Percentiles rank a stretch among this genome's conserved stretches.
These are phyloP conservation scores for Coemansia umbellata DNA, from an alignment of 192 early-diverging fungal genomes.

Conservation along the genomic window DNA sequence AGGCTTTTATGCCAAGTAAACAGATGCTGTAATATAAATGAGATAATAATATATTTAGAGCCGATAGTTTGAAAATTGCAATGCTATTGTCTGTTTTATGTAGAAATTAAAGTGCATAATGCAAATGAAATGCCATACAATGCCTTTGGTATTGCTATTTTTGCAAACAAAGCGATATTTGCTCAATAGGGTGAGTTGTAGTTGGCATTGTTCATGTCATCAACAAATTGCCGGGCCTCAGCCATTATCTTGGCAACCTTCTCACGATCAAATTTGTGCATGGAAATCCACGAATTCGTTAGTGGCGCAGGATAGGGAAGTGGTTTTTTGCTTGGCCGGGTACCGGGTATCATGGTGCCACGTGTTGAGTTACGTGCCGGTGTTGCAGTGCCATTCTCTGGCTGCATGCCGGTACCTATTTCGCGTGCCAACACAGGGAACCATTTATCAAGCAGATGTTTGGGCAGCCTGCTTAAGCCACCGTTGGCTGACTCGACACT, in stretches of 20 bases:
- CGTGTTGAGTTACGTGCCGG: slow-evolving; percentile 12
- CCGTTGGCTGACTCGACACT: slow-evolving; percentile 6
- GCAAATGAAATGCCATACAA: background rate
- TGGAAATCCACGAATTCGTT: slow-evolving; percentile 41
- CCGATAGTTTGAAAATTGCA: too few species aligned
- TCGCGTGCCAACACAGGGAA: slow-evolving; percentile 28
- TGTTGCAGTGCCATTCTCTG: too few species aligned
- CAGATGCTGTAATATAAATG: too few species aligned
- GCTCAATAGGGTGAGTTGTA: slow-evolving; percentile 46
- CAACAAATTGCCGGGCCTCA: slow-evolving; percentile 42
- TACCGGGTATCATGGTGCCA: background rate
- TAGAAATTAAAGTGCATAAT: background rate
- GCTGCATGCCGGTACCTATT: background rate
- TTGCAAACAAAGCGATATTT: background rate
- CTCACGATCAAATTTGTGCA: slow-evolving; percentile 37
- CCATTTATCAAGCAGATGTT: slow-evolving; percentile 33
- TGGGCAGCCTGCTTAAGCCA: slow-evolving; percentile 24
- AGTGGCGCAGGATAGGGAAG: slow-evolving; percentile 36
- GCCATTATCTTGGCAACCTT: slow-evolving; percentile 24
- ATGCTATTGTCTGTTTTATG: too few species aligned
- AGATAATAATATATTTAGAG: too few species aligned
- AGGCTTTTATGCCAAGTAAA: too few species aligned
- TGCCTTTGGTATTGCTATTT: background rate
- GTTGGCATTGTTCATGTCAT: slow-evolving; percentile 33
- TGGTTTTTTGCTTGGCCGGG: slow-evolving; percentile 5